A percentile compares a stretch with the other conserved stretches of the same genome.
Evolutionary conservation across 768 basidiomycete species (phyloP).

Genomic region (Podaxis carcinomalis): DNA sequence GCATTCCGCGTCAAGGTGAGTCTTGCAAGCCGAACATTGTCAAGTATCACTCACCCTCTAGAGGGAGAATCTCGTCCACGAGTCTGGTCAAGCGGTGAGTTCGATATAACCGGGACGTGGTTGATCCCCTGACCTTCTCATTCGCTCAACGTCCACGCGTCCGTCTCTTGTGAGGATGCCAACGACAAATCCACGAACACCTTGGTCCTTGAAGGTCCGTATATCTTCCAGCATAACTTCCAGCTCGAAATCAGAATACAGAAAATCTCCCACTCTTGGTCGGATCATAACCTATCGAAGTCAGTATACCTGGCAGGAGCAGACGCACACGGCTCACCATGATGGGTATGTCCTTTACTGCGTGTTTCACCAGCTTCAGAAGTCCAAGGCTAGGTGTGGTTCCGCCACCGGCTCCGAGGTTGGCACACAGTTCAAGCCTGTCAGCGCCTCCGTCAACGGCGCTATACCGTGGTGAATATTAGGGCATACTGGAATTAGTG

Average conservation of each 20-base stretch:
- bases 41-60: constrained; percentile 47
- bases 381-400: constrained; percentile 81
- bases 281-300: constrained; percentile 67
- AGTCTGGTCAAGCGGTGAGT: constrained; percentile 34
- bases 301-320: not conserved
- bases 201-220: constrained; percentile 48
- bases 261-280: constrained; percentile 75
- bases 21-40: not conserved
- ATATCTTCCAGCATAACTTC: constrained; percentile 77
- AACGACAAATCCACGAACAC: constrained; percentile 64
- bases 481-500: not conserved
- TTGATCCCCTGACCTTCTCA: constrained; percentile 45
- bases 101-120: not conserved
- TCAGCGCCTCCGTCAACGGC: constrained; percentile 70
- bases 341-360: constrained; percentile 47
- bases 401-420: constrained; percentile 71
- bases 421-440: constrained; percentile 73
- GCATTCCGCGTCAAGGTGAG: not conserved
- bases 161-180: constrained; percentile 57
- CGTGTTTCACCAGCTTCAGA: constrained; percentile 49
- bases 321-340: constrained; percentile 47
- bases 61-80: constrained; percentile 50
- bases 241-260: constrained; percentile 64
- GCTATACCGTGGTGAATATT: constrained; percentile 31
- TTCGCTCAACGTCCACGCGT: constrained; percentile 52